A percentile compares a stretch with the other conserved stretches of the same genome.
phyloP scores from a whole-genome alignment of 1,284 basidiomycete species.

The Serendipita sp. region DNA sequence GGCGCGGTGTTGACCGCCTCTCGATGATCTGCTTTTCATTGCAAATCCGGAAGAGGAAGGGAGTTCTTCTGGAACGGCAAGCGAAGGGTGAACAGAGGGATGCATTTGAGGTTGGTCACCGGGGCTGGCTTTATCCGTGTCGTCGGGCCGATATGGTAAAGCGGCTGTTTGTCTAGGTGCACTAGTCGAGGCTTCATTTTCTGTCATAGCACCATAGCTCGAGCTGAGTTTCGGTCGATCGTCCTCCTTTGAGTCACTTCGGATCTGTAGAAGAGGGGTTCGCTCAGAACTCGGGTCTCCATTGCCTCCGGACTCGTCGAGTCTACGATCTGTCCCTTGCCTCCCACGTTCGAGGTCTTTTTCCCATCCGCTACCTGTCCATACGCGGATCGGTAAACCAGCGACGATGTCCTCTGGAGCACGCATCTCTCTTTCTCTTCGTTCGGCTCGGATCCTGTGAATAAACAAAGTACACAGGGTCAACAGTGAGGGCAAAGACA shows the following conservation, averaged over 20 bases:
- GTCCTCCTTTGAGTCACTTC: not conserved
- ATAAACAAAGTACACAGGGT: conserved; percentile 70
- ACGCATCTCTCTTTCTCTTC: conserved; percentile 23
- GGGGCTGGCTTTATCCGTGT: not conserved
- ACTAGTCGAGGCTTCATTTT: not conserved
- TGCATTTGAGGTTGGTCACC: not conserved
- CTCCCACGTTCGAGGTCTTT: conserved; percentile 32
- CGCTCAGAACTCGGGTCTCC: not conserved
- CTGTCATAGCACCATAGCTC: not conserved
- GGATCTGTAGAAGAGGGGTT: not conserved
- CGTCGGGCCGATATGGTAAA: not conserved
- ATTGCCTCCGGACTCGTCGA: not conserved
- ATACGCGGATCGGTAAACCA: conserved; percentile 61
- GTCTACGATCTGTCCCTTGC: not conserved
- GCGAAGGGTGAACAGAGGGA: conserved; percentile 1
- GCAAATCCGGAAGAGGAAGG: conserved; percentile 11
- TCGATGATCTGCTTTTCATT: not conserved
- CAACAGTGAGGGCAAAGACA: conserved; percentile 65
- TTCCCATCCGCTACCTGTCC: conserved; percentile 66
- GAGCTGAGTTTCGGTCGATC: not conserved
- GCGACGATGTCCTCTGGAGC: conserved; percentile 67
- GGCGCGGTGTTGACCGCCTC: not conserved
- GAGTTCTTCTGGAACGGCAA: not conserved
- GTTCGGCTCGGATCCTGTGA: conserved; percentile 60
- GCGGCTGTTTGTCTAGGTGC: not conserved